A percentile compares a stretch with the other conserved stretches of the same genome.
These are phyloP conservation scores for Alternaria panax DNA, from an alignment of 2,329 filamentous ascomycete genomes.

Conservation along the genomic window DNA sequence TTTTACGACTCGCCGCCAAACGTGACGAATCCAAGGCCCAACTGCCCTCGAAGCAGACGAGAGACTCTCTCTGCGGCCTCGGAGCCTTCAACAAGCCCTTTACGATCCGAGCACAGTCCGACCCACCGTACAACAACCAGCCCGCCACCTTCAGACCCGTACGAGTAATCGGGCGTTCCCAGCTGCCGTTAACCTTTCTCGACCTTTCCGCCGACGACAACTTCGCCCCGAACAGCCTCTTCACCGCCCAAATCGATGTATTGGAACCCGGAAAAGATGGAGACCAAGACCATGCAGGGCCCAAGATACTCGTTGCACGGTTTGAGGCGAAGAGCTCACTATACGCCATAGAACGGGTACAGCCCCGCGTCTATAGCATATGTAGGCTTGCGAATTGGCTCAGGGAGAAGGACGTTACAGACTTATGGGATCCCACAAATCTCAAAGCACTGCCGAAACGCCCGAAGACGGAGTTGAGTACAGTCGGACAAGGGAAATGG, in stretches of 20 bases:
- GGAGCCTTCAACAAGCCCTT: slow-evolving; percentile 39
- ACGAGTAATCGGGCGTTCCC: slow-evolving; percentile 45
- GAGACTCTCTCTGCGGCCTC: slow-evolving; percentile 41
- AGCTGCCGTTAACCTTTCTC: slow-evolving; percentile 50
- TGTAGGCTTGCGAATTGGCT: slow-evolving; percentile 75
- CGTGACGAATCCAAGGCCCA: slow-evolving; percentile 35
- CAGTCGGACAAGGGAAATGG: slow-evolving; percentile 28
- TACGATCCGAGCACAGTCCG: slow-evolving; percentile 42
- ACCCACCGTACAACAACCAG: slow-evolving; percentile 35
- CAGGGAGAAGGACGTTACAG: slow-evolving; percentile 62
- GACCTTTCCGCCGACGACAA: slow-evolving; percentile 36
- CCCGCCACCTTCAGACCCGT: slow-evolving; percentile 45
- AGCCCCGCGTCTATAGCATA: slow-evolving; percentile 67
- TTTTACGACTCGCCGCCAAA: slow-evolving; percentile 34
- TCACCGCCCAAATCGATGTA: slow-evolving; percentile 43
- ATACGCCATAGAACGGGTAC: slow-evolving; percentile 79
- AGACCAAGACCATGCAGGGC: slow-evolving; percentile 1
- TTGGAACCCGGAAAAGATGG: slow-evolving; percentile 35
- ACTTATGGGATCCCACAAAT: slow-evolving; percentile 33
- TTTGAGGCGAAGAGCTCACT: slow-evolving; percentile 67
- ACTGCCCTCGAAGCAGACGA: slow-evolving; percentile 42
- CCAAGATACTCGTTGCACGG: slow-evolving; percentile 46
- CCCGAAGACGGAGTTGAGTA: slow-evolving; percentile 53
- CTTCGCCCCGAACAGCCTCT: slow-evolving; percentile 41
- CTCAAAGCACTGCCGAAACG: slow-evolving; percentile 63